A percentile compares a stretch with the other conserved stretches of the same genome.
Evolutionary conservation across 331 rosid genomes (phyloP).

Genomic region (Cydonia oblonga): DNA sequence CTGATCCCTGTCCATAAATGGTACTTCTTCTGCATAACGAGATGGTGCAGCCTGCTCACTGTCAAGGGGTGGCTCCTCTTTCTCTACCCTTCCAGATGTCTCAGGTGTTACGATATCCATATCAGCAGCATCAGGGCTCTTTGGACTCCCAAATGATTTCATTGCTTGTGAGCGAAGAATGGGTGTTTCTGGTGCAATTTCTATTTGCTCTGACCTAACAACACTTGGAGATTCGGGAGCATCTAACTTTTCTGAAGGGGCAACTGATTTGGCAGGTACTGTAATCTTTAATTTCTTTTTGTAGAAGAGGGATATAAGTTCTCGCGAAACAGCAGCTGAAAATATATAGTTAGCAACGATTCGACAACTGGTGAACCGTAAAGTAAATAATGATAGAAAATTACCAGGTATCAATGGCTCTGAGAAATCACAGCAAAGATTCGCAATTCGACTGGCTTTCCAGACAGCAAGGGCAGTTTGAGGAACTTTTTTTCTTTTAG

Average conservation of each 20-base stretch:
- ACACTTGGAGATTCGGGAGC: slow-evolving; percentile 3
- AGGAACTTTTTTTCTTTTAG: slow-evolving; percentile 34
- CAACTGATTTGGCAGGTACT: not conserved
- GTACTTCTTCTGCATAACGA: slow-evolving; percentile 13
- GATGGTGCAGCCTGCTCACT: slow-evolving; percentile 13
- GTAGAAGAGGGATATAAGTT: slow-evolving; percentile 33
- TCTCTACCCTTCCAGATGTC: slow-evolving; percentile 15
- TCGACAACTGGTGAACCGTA: not conserved
- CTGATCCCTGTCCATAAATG: slow-evolving; percentile 13
- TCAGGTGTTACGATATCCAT: slow-evolving; percentile 8
- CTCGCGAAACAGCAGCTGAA: slow-evolving; percentile 39
- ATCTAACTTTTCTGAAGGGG: not conserved
- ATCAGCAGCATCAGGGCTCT: slow-evolving; percentile 22
- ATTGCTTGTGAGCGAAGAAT: slow-evolving; percentile 18
- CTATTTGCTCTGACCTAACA: slow-evolving; percentile 2
- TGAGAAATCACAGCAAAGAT: slow-evolving; percentile 31
- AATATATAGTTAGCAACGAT: slow-evolving; percentile 14
- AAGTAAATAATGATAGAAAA: slow-evolving; percentile 17
- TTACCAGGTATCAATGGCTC: slow-evolving; percentile 57
- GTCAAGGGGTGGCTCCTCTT: slow-evolving; percentile 12
- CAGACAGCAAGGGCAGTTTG: slow-evolving; percentile 21
- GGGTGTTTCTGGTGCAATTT: slow-evolving; percentile 46
- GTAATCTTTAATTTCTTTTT: slow-evolving; percentile 21
- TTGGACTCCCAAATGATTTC: slow-evolving; percentile 26
- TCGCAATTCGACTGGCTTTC: slow-evolving; percentile 22